Evolutionary conservation across 805 yeast species (phyloP).

Genomic region (Kluyveromyces starmeri): DNA sequence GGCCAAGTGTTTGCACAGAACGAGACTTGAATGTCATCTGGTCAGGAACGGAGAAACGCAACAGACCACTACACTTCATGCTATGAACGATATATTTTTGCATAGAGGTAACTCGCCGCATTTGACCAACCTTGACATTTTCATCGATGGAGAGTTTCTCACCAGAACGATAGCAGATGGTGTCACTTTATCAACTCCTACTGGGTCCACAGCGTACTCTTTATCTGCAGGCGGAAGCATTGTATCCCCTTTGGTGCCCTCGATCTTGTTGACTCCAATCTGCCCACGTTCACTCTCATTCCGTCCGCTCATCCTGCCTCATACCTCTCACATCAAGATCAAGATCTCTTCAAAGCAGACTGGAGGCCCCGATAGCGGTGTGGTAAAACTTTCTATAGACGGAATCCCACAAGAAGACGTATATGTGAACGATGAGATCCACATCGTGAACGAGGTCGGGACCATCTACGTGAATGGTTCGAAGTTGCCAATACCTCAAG

Average conservation of each 20-base stretch:
- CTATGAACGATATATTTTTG: constrained; percentile 85
- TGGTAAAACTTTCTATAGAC: constrained; percentile 64
- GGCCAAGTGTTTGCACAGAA: constrained; percentile 66
- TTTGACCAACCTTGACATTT: constrained; percentile 74
- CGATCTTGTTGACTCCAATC: constrained; percentile 77
- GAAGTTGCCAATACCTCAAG: constrained; percentile 33
- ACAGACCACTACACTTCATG: constrained; percentile 36
- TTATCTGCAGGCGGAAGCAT: constrained; percentile 87
- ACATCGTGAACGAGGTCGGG: constrained; percentile 57
- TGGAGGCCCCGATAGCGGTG: constrained; percentile 29
- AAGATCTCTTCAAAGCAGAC: constrained; percentile 43
- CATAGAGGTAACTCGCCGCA: constrained; percentile 88
- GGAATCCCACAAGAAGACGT: constrained; percentile 70
- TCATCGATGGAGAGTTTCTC: constrained; percentile 71
- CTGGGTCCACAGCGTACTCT: constrained; percentile 93
- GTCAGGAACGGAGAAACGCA: constrained; percentile 28
- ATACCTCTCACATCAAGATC: constrained; percentile 62
- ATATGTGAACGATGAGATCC: constrained; percentile 70
- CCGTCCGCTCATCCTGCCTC: constrained; percentile 77
- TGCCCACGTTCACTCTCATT: constrained; percentile 90
- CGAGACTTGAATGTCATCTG: constrained; percentile 71
- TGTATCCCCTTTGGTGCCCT: constrained; percentile 80
- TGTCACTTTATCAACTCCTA: constrained; percentile 75
- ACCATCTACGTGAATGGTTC: constrained; percentile 47
- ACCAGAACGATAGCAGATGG: constrained; percentile 94